Base-by-base conservation (phyloP, 2,329 filamentous ascomycete genomes). In the Phaeomoniella chlamydospora region DNA sequence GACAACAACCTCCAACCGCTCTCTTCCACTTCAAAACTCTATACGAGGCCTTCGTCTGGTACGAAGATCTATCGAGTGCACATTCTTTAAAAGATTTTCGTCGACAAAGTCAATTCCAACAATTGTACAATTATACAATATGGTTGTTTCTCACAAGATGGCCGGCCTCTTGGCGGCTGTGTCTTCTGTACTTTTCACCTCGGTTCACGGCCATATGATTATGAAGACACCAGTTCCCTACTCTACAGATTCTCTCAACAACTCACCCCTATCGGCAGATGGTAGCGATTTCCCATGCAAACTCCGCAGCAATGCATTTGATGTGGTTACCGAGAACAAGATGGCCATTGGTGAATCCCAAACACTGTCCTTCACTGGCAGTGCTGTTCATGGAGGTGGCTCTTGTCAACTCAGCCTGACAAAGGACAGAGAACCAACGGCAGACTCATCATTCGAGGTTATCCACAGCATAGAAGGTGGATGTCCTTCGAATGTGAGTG, bases 341-440 rank as follows among this genome's bases (percentile, higher is more conserved):
- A 82, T 80, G 56, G 61, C 67, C 1, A 67, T 80, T 11, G 84
- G 84, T 3, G 68, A 71, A 4, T 43, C 55, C 0, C 72, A 80
- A 48, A 54, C 61, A 0, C 65, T 94, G 1, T 55, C 59, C 0
- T 83, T 94, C 56, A 60, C 60, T 0, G 87, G 86, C 22, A 62
- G 67, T 34, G 87, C 86, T 2, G 74, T 78, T 0, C 90, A 98
- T 47, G 87, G 87, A 13, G 90, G 90, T 37, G 90, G 90, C 0
- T 92, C 84, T 0, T 96, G 90, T 62, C 90, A 98, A 49, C 61
- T 96, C 39, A 80, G 79, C 5, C 63, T 98, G 47, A 90, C 87
- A 0, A 85, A 81, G 13, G 88, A 94, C 46, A 62, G 67, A 9
- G 60, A 68, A 10, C 77, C 86, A 1, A 77, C 72, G 16, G 72